Conservation (phyloP, 805 yeast genomes). For the Maudiozyma pseudohumilis region DNA sequence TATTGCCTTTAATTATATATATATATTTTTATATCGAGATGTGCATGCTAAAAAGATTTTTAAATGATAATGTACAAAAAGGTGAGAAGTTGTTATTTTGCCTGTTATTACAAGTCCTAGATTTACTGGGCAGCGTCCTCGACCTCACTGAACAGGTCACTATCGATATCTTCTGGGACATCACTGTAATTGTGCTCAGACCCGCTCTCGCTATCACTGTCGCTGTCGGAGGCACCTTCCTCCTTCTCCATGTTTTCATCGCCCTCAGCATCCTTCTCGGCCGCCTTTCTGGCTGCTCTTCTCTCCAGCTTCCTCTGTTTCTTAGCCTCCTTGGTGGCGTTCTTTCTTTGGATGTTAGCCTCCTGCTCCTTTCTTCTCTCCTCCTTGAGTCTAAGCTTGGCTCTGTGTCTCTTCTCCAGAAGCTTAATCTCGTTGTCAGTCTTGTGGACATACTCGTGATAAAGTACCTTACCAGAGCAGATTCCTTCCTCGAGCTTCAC, state of each 20-base stretch:
- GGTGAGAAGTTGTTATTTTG: not conserved
- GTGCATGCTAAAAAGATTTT: not conserved
- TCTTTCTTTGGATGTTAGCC: constrained; percentile 66
- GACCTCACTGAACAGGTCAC: constrained; percentile 38
- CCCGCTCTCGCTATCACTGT: constrained; percentile 27
- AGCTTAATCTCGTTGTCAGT: constrained; percentile 47
- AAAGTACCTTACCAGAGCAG: constrained; percentile 79
- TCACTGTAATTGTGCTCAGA: constrained; percentile 29
- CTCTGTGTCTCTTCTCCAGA: constrained; percentile 59
- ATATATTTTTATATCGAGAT: not conserved
- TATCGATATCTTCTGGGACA: constrained; percentile 37
- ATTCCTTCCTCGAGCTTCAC: constrained; percentile 88
- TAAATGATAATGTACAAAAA: constrained; percentile 1
- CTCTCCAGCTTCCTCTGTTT: constrained; percentile 56
- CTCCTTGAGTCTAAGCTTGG: constrained; percentile 50
- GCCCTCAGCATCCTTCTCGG: constrained; percentile 19
- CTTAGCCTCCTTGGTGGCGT: constrained; percentile 62
- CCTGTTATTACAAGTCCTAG: not conserved
- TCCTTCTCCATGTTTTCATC: constrained; percentile 12
- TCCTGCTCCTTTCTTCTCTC: constrained; percentile 70
- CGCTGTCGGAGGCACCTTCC: constrained; percentile 9
- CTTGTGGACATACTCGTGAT: constrained; percentile 65
- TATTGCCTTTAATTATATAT: not conserved
- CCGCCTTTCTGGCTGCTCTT: constrained; percentile 31
- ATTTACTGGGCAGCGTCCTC: constrained; percentile 16